Base-by-base conservation (phyloP, 1,284 basidiomycete genomes). In the Ustilago tritici region DNA sequence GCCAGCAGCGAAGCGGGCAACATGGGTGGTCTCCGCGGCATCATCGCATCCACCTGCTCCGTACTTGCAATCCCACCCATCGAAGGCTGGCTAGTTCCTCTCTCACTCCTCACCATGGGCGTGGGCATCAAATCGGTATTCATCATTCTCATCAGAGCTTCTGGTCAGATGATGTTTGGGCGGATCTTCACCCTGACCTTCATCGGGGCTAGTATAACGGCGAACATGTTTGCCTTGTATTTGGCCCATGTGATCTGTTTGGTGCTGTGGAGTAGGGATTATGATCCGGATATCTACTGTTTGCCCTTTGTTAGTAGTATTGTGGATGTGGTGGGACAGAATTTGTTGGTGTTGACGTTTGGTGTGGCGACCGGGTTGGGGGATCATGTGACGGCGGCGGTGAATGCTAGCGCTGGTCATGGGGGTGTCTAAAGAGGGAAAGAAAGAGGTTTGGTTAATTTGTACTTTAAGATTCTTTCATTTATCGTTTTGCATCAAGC, bases 261-360 rank as follows among this genome's bases (percentile, higher is more conserved):
- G 52, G 90, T 91, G 83, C 89, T 98, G 46, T 98, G 95, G 95
- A 90, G 90, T 28, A 90, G 89, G 66, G 89, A 91, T 43, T 89
- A 92, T 55, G 96, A 98, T 85, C 96, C 96, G 12, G 85, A 86
- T 55, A 92, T 93, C 87, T 97, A 98, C 86, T 94, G 94, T 2
- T 88, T 98, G 19, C 96, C 96, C 2, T 91, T 96, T 43, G 93
- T 97, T 76, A 94, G 93, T 1, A 93, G 94, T 0, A 85, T 94
- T 41, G 92, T 98, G 87, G 96, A 99, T 86, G 91, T 98, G 55
- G 87, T 94, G n/a, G 95, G 94, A 9, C 95, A 98, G 86, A 86
- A 93, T 10, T 87, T 97, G 19, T 90, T 98, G 40, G 86, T 87
- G 4, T 55, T 86, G 46, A 87, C 87, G n/a, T 90, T 87, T 76